Percentiles rank a stretch among this genome's conserved stretches.
phyloP scores from a whole-genome alignment of 2,329 filamentous ascomycete genomes.

The Fusarium musae region DNA sequence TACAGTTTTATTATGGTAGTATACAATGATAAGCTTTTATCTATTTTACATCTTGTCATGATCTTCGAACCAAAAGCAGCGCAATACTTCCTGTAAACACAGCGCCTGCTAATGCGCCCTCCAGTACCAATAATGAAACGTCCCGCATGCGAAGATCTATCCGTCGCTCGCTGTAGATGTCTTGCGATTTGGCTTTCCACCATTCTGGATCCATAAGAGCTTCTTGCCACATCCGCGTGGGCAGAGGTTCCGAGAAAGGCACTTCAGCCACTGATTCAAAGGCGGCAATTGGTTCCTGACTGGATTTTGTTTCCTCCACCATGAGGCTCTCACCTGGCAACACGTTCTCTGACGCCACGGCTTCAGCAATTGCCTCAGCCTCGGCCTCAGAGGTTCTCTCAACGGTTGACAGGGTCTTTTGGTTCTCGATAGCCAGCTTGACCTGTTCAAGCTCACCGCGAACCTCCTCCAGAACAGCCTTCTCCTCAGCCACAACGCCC shows the following conservation, averaged over 20 bases:
- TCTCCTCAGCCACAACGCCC: slow-evolving; percentile 83
- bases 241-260: not conserved
- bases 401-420: slow-evolving; percentile 33
- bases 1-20: slow-evolving; percentile 27
- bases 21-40: slow-evolving; percentile 33
- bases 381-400: slow-evolving; percentile 11
- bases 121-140: slow-evolving; percentile 74
- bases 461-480: slow-evolving; percentile 64
- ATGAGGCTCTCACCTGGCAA: not conserved
- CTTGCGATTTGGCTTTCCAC: slow-evolving; percentile 62
- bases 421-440: slow-evolving; percentile 46
- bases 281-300: not conserved
- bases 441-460: slow-evolving; percentile 54
- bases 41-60: slow-evolving; percentile 38
- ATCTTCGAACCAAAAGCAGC: slow-evolving; percentile 57
- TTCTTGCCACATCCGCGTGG: slow-evolving; percentile 55
- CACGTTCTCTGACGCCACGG: slow-evolving; percentile 14
- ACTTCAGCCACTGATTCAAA: slow-evolving; percentile 14
- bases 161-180: slow-evolving; percentile 73
- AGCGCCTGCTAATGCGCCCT: slow-evolving; percentile 75
- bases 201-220: slow-evolving; percentile 53
- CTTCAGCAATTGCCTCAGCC: slow-evolving; percentile 1
- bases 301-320: not conserved
- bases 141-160: slow-evolving; percentile 75
- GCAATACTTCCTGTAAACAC: slow-evolving; percentile 66